Evolutionary conservation across 2,329 filamentous ascomycete species (phyloP).

Genomic region (Xylariales sp.): DNA sequence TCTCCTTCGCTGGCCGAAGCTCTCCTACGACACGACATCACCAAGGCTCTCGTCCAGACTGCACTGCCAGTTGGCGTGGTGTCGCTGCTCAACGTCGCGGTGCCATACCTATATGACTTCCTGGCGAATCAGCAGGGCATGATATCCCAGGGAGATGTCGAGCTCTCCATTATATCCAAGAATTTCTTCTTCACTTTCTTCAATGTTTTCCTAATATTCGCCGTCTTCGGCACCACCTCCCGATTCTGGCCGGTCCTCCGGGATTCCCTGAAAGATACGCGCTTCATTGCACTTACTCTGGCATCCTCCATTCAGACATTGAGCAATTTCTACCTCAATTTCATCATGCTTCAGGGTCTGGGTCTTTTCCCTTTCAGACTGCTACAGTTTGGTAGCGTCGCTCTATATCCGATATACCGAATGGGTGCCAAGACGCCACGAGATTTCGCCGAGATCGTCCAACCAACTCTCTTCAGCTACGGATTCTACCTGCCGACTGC

Average conservation of each 20-base stretch:
- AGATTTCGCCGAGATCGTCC: slow-evolving; percentile 76
- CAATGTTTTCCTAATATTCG: slow-evolving; percentile 96
- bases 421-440: slow-evolving; percentile 81
- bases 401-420: slow-evolving; percentile 74
- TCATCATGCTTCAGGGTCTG: slow-evolving; percentile 90
- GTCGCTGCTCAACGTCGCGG: slow-evolving; percentile 80
- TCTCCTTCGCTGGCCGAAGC: slow-evolving; percentile 65
- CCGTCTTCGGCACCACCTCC: slow-evolving; percentile 75
- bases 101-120: slow-evolving; percentile 93
- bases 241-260: slow-evolving; percentile 69
- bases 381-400: slow-evolving; percentile 81
- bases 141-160: slow-evolving; percentile 90
- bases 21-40: slow-evolving; percentile 63
- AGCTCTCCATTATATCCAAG: slow-evolving; percentile 92
- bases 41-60: slow-evolving; percentile 76
- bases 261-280: slow-evolving; percentile 73
- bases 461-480: slow-evolving; percentile 87
- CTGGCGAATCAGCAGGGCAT: slow-evolving; percentile 88
- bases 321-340: slow-evolving; percentile 84
- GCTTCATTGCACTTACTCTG: slow-evolving; percentile 68
- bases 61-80: slow-evolving; percentile 81
- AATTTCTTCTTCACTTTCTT: slow-evolving; percentile 99
- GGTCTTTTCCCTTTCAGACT: slow-evolving; percentile 90
- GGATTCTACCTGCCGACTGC: slow-evolving; percentile 94
- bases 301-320: slow-evolving; percentile 71